phyloP scores from a whole-genome alignment of 2,329 filamentous ascomycete genomes.

The Exophiala xenobiotica region DNA sequence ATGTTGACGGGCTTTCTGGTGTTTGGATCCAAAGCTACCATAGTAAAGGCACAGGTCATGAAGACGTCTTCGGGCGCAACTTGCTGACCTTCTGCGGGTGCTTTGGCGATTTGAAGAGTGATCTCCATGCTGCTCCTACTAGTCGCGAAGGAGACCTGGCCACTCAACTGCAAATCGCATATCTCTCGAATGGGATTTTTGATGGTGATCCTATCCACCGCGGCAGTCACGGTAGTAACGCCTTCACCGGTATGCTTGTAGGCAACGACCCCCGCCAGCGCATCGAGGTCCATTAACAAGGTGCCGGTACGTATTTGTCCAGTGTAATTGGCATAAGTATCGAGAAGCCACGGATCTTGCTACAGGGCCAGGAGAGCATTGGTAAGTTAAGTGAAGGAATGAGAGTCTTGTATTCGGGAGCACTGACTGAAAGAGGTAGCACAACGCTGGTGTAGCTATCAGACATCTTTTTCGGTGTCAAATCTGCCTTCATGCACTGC shows the following conservation, averaged over 20 bases:
- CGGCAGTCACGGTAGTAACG: constrained; percentile 64
- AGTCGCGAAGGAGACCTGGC: constrained; percentile 68
- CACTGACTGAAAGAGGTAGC: constrained; percentile 27
- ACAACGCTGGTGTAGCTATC: constrained; percentile 70
- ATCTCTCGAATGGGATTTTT: constrained; percentile 72
- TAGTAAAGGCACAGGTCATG: constrained; percentile 73
- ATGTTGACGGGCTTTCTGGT: constrained; percentile 67
- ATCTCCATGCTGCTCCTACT: constrained; percentile 73
- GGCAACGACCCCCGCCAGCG: constrained; percentile 71
- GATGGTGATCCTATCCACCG: constrained; percentile 64
- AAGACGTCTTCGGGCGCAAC: constrained; percentile 60
- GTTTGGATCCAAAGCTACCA: constrained; percentile 69
- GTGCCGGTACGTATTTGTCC: constrained; percentile 72
- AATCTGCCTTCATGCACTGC: constrained; percentile 49
- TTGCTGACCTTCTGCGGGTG: constrained; percentile 55
- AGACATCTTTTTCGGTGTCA: constrained; percentile 67
- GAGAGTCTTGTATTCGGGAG: not conserved
- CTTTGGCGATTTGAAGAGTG: constrained; percentile 70
- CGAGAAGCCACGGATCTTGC: constrained; percentile 72
- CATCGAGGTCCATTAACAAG: constrained; percentile 77
- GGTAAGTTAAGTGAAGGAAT: not conserved
- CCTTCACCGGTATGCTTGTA: constrained; percentile 69
- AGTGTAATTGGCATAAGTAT: constrained; percentile 73
- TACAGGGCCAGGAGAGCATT: constrained; percentile 59
- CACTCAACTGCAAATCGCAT: constrained; percentile 72